Evolutionary conservation across 2,329 filamentous ascomycete genomes (phyloP).

Genomic region (Hirsutella thompsonii): DNA sequence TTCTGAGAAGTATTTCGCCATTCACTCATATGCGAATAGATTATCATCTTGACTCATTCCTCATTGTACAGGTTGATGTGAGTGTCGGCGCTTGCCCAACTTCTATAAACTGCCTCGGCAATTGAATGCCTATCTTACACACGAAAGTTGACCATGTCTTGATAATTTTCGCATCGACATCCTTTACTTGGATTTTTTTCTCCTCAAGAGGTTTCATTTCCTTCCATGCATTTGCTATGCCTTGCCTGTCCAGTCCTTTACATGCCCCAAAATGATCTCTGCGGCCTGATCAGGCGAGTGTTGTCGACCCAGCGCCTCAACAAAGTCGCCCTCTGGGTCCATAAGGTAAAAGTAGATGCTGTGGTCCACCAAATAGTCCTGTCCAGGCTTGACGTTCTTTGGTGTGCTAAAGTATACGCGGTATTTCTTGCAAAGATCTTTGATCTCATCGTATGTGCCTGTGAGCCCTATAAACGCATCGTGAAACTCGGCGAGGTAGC

Average conservation of each 20-base stretch:
- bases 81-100: too few relatives aligned
- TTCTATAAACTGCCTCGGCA: too few relatives aligned
- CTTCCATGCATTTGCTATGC: too few relatives aligned
- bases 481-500: conserved; percentile 87
- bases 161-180: too few relatives aligned
- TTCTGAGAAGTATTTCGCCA: too few relatives aligned
- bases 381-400: conserved; percentile 71
- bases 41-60: too few relatives aligned
- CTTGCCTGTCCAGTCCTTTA: conserved; percentile 42
- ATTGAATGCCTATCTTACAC: too few relatives aligned
- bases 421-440: conserved; percentile 89
- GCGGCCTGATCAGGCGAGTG: conserved; percentile 82
- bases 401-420: conserved; percentile 96
- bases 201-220: too few relatives aligned
- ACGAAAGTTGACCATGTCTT: too few relatives aligned
- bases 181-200: too few relatives aligned
- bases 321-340: conserved; percentile 97
- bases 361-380: conserved; percentile 96
- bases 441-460: conserved; percentile 87
- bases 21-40: too few relatives aligned
- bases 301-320: conserved; percentile 90
- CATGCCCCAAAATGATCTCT: conserved; percentile 72
- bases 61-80: too few relatives aligned
- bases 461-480: conserved; percentile 75
- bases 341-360: conserved; percentile 99